phyloP scores from a whole-genome alignment of 225 moss, liverwort and hornwort species.

The Rhytidiadelphus loreus region DNA sequence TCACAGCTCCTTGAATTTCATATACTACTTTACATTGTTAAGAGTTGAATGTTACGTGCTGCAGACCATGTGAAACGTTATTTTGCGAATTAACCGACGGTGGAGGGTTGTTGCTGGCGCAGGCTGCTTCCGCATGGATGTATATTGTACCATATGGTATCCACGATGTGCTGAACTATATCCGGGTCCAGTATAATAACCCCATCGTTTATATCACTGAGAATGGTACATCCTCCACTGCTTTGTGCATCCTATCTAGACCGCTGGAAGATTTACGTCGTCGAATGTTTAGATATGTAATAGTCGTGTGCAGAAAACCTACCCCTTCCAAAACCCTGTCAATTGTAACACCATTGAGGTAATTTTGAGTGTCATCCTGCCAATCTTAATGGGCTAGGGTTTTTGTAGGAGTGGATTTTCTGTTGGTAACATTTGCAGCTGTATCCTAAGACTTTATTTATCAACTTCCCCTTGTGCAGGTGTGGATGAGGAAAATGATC shows the following conservation, averaged over 20 bases:
- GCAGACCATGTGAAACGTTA: not conserved
- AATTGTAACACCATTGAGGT: no score
- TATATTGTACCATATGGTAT: conserved; percentile 26
- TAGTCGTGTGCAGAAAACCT: not conserved
- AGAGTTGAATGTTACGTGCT: not conserved
- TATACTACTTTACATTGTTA: not conserved
- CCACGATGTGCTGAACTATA: not conserved
- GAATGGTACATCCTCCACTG: not conserved
- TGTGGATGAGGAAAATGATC: conserved; percentile 16
- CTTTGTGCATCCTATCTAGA: not conserved
- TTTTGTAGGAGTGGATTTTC: not conserved
- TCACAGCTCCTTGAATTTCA: not conserved
- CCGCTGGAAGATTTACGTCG: not conserved
- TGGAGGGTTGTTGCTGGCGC: not conserved
- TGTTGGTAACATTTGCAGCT: not conserved
- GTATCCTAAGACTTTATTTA: not conserved
- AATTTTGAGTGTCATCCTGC: no score
- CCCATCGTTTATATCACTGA: not conserved
- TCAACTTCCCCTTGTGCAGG: not conserved
- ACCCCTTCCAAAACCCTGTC: not conserved
- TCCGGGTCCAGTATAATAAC: conserved; percentile 6
- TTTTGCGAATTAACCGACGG: not conserved
- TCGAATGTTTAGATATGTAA: not conserved
- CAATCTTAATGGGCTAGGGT: not conserved
- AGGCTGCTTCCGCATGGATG: conserved; percentile 28